Conservation (phyloP, 208 protist species). For the Trichomonas gallinae region DNA sequence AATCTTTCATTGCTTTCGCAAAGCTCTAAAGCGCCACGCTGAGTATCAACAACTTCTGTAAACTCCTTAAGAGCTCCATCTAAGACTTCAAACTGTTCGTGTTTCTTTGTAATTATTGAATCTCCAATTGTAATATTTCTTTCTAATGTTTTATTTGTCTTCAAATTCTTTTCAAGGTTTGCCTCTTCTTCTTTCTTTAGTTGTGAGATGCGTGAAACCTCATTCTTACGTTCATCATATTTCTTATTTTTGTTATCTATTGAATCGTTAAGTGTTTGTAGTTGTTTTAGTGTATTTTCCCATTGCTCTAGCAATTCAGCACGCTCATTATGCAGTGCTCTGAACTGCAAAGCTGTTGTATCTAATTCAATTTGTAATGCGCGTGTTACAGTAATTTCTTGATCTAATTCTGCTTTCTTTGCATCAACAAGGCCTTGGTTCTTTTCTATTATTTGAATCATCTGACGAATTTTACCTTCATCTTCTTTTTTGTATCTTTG, state of each 20-base stretch:
- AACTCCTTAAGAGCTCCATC: neutral
- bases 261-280: neutral
- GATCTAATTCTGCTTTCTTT: neutral
- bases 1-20: neutral
- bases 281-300: neutral
- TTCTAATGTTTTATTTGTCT: neutral
- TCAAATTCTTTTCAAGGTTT: neutral
- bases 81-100: neutral
- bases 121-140: neutral
- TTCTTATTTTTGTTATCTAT: neutral
- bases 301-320: slow-evolving; percentile 5
- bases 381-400: slow-evolving; percentile 1
- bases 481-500: slow-evolving; percentile 19
- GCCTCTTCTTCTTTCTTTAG: neutral
- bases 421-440: neutral
- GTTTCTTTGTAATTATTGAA: neutral
- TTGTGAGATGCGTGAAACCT: neutral
- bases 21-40: neutral
- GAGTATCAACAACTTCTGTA: neutral
- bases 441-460: neutral
- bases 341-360: neutral
- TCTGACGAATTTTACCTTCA: neutral
- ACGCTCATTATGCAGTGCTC: neutral
- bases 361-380: slow-evolving; percentile 23
- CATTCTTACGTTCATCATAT: neutral